Evolutionary conservation across 2,329 filamentous ascomycete species (phyloP).

Genomic region (Zymoseptoria tritici): DNA sequence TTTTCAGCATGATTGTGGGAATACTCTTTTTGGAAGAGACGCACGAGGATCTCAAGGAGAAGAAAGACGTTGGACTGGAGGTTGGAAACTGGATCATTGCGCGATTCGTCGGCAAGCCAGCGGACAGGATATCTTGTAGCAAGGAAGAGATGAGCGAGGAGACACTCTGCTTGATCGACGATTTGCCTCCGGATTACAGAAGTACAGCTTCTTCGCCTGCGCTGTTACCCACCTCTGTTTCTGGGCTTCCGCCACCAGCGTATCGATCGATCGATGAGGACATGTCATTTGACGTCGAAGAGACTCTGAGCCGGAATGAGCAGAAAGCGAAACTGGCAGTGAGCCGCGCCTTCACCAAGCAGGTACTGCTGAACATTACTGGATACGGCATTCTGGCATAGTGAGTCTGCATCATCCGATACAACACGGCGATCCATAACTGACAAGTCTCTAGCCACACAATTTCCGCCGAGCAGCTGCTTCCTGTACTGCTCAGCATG

Average conservation of each 20-base stretch:
- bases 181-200: constrained; percentile 62
- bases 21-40: constrained; percentile 91
- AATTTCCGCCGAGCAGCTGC: constrained; percentile 89
- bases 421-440: constrained; percentile 2
- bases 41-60: constrained; percentile 70
- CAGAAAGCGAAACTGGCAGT: constrained; percentile 27
- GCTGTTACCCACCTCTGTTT: constrained; percentile 26
- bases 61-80: constrained; percentile 68
- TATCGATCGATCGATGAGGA: constrained; percentile 28
- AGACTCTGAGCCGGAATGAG: constrained; percentile 26
- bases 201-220: constrained; percentile 50
- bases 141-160: constrained; percentile 49
- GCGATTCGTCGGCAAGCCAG: constrained; percentile 14
- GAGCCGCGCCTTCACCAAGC: constrained; percentile 67
- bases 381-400: constrained; percentile 91
- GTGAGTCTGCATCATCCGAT: constrained; percentile 50
- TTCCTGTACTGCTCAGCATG: constrained; percentile 85
- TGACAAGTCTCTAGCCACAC: constrained; percentile 60
- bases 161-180: constrained; percentile 55
- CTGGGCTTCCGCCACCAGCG: constrained; percentile 25
- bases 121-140: constrained; percentile 28
- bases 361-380: constrained; percentile 79
- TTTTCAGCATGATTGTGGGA: constrained; percentile 68
- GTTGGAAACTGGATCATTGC: constrained; percentile 61
- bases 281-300: constrained; percentile 19